Percentiles rank a stretch among this genome's conserved stretches.
Conservation (phyloP, 2,329 filamentous ascomycete genomes). For the Lachnellula hyalina region DNA sequence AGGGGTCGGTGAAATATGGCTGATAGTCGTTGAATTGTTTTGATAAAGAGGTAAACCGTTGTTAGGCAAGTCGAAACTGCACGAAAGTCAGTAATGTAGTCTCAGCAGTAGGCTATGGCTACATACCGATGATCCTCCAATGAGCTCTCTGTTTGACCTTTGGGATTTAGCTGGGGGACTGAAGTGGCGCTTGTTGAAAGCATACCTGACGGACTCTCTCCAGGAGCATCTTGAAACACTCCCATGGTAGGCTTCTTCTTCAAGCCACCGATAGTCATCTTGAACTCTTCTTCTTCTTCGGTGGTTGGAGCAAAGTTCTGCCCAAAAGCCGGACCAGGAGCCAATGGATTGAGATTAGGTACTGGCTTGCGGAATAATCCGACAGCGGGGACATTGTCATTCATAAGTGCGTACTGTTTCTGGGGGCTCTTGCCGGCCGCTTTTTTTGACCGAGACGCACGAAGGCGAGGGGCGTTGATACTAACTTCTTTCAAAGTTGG, state of each 20-base stretch:
- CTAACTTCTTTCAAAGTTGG: conserved; percentile 18
- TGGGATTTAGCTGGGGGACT: conserved; percentile 4
- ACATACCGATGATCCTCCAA: conserved; percentile 28
- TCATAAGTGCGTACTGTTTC: conserved; percentile 14
- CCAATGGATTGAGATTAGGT: conserved; percentile 23
- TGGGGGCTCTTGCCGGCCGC: conserved; percentile 8
- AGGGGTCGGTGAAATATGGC: conserved; percentile 24
- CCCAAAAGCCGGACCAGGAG: conserved; percentile 9
- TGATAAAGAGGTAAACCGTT: conserved; percentile 19
- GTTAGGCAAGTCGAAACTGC: conserved; percentile 25
- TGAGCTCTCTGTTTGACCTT: conserved; percentile 28
- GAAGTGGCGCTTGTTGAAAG: not conserved
- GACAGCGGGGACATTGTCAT: conserved; percentile 4
- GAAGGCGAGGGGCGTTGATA: conserved; percentile 23
- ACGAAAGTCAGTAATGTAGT: not conserved
- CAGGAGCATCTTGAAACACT: conserved; percentile 28
- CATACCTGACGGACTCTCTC: conserved; percentile 26
- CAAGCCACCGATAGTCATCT: conserved; percentile 24
- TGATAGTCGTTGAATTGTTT: conserved; percentile 6
- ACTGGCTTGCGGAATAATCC: conserved; percentile 8
- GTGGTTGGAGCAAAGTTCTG: conserved; percentile 18
- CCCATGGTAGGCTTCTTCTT: conserved; percentile 26
- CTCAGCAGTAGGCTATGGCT: not conserved
- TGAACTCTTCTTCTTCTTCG: conserved; percentile 31
- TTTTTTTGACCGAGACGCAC: conserved; percentile 15